Base-by-base conservation (phyloP, 352 stramenopile species). In the Phytophthora melonis region DNA sequence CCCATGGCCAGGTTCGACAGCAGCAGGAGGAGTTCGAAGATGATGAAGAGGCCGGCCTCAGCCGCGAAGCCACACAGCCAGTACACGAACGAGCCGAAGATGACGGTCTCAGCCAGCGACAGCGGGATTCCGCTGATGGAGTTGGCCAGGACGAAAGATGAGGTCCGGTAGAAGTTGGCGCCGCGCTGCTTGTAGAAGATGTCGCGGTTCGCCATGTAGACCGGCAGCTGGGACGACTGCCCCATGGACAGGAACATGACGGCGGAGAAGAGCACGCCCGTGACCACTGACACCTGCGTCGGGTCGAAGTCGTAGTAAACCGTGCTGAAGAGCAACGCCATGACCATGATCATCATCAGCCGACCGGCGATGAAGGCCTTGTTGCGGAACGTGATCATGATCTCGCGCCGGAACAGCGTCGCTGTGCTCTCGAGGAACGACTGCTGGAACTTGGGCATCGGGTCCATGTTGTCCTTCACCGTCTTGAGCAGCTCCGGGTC, bases 151-250 rank as follows among this genome's bases (percentile, higher is more conserved):
- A 94, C 78, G 63, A 93, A 96, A 21, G 81, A 79, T 4, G 78
- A 82, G 10, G 88, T 78, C 8, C 84, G 81, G 58, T 85, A 93
- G 66, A 67, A 74, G 68, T 96, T 95, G 36, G 80, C 76, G 21
- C 89, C 86, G 3, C 79, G 77, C 34, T 97, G 90, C 68, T 94
- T 95, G 80, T 96, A 95, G 74, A 93, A 97, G 18, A 91, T 62
- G 1, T 68, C 78, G n/a, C 80, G 82, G 36, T 78, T 74, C 11
- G 14, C 57, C 57, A 63, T 63, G 39, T 54, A 63, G 7, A 63
- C 57, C 14, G 57, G 57, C 7, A 63, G 39, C 14, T 63, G 57
- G 36, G 57, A 54, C 47, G 47, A 54, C 23, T 84, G 80, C 19
- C 88, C 86, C 52, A 97, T 68, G 14, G 80, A 84, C 5, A 93